Conservation (phyloP, 179 eudicot genomes). For the Corrigiola litoralis region DNA sequence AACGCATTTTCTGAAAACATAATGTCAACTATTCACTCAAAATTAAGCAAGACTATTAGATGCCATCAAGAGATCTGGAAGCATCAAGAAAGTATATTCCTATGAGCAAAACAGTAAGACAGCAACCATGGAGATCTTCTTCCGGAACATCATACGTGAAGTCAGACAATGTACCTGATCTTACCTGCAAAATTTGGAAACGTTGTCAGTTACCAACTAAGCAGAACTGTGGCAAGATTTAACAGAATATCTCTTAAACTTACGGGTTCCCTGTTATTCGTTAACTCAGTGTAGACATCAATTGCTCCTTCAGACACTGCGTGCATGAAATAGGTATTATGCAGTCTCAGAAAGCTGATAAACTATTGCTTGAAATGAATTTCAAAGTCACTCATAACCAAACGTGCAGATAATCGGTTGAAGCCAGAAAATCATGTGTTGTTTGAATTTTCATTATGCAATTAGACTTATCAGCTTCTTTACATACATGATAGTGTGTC, state of each 20-base stretch:
- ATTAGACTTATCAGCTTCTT: not conserved
- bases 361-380: not conserved
- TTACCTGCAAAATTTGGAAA: constrained; percentile 1
- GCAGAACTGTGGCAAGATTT: not conserved
- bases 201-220: not conserved
- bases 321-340: not conserved
- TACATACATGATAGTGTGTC: constrained; percentile 20
- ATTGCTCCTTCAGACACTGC: not conserved
- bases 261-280: not conserved
- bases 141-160: constrained; percentile 1
- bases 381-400: not conserved
- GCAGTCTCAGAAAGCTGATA: not conserved
- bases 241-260: not conserved
- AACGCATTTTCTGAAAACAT: not conserved
- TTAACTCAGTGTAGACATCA: not conserved
- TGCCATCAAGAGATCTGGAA: not conserved
- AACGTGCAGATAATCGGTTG: not conserved
- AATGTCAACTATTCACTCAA: not conserved
- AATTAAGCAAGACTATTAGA: not conserved
- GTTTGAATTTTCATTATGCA: too few relatives aligned
- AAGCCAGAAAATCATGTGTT: not conserved
- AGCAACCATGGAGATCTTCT: constrained; percentile 16
- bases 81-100: not conserved
- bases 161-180: constrained; percentile 1
- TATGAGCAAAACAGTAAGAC: not conserved